Conservation (phyloP, 2,329 filamentous ascomycete species). For the Sclerotinia borealis region DNA sequence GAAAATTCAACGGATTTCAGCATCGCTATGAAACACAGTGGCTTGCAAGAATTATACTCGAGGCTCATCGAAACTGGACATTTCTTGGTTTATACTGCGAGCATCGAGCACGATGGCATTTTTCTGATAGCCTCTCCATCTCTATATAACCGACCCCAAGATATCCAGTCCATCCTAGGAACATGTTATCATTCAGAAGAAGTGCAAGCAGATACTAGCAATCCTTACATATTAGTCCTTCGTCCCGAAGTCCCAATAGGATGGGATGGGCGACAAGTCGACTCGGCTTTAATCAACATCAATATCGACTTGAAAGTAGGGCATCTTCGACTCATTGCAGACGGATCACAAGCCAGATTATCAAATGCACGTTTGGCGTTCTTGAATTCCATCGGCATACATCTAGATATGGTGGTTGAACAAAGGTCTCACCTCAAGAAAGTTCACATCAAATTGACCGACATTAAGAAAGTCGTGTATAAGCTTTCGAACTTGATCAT, state of each 20-base stretch:
- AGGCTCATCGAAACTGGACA: constrained; percentile 76
- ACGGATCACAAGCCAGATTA: constrained; percentile 74
- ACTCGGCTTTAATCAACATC: constrained; percentile 66
- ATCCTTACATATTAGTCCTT: constrained; percentile 81
- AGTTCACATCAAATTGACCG: constrained; percentile 84
- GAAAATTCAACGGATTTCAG: constrained; percentile 96
- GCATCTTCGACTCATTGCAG: constrained; percentile 80
- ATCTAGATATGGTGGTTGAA: constrained; percentile 84
- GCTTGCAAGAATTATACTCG: constrained; percentile 71
- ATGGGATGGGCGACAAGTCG: constrained; percentile 76
- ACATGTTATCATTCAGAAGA: constrained; percentile 69
- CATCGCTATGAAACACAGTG: constrained; percentile 64
- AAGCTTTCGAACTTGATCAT: constrained; percentile 97
- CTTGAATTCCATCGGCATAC: constrained; percentile 69
- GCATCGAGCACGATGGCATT: constrained; percentile 66
- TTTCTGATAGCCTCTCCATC: constrained; percentile 81
- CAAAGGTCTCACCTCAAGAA: constrained; percentile 89
- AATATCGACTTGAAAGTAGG: constrained; percentile 81
- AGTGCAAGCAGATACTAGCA: constrained; percentile 64
- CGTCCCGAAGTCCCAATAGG: constrained; percentile 70
- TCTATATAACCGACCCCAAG: constrained; percentile 66
- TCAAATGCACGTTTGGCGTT: constrained; percentile 74
- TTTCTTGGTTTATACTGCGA: constrained; percentile 72
- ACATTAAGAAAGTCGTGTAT: constrained; percentile 92
- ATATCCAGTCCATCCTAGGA: constrained; percentile 80